Conservation (phyloP, 176 grass and related monocot species). For the Luzula sylvatica region DNA sequence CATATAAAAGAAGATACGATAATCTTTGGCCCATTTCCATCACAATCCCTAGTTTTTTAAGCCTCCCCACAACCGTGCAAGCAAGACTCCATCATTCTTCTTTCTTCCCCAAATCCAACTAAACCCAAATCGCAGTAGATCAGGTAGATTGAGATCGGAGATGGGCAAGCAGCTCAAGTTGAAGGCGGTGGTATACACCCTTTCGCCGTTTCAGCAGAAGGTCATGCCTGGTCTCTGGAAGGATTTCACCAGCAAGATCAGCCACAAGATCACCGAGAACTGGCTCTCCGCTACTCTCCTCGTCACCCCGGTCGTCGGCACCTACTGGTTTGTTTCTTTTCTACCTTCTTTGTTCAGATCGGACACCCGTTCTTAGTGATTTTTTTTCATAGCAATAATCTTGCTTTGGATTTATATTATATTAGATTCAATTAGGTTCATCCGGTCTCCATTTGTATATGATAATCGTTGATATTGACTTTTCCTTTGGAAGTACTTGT, state of each 20-base stretch:
- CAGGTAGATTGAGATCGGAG: conserved; percentile 7
- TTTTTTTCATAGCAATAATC: too few relatives aligned
- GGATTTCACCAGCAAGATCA: conserved; percentile 94
- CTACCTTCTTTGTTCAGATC: not conserved
- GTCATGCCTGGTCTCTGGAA: conserved; percentile 96
- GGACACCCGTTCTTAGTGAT: not conserved
- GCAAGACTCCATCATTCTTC: not conserved
- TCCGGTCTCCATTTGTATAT: too few relatives aligned
- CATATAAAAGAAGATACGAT: not conserved
- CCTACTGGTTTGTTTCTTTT: conserved; percentile 50
- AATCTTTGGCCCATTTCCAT: conserved; percentile 1
- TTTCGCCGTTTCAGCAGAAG: conserved; percentile 99
- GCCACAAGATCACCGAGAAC: conserved; percentile 98
- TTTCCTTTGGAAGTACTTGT: too few relatives aligned
- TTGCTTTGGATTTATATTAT: too few relatives aligned
- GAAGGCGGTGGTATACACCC: conserved; percentile 94
- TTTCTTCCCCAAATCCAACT: conserved; percentile 1
- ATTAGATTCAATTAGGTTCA: not conserved
- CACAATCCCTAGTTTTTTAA: conserved; percentile 12
- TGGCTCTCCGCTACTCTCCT: conserved; percentile 90
- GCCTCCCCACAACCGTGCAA: not conserved
- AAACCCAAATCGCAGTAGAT: conserved; percentile 2
- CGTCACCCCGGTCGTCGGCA: conserved; percentile 60
- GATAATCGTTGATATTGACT: too few relatives aligned
- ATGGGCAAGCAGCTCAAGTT: conserved; percentile 94